Evolutionary conservation across 352 stramenopile species (phyloP), one percentile per base, ranked within the genome.

Genomic region (Lagenidium sp.): DNA sequence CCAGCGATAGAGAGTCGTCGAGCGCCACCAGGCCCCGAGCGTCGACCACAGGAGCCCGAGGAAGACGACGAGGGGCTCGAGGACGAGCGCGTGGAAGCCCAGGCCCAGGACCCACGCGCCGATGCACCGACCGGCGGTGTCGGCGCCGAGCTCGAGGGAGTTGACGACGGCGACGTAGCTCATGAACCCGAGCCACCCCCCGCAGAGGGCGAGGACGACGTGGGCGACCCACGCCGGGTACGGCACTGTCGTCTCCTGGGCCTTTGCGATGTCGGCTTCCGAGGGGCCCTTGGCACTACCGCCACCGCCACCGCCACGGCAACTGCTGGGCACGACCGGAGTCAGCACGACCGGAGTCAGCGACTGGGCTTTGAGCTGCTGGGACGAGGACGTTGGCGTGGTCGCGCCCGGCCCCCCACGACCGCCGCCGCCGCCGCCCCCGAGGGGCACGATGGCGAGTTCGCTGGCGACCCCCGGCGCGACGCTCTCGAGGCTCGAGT

Each of bases 161-260:
- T 68, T 66, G 11, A 63, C 24, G 18, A 78, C 48, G 6, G 82
- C 47, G 12, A 77, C 13, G 19, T 67, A 77, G 4, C 55, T 38
- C 53, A 84, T 79, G 16, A 48, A 44, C 0, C 23, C 48, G 15
- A 75, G 40, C 68, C 72, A 90, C 0, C 64, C 36, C 0, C 57
- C 34, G n/a, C 57, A 75, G 0, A 76, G 25, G 1, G 41, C 39
- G 34, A 82, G 85, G 4, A 78, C 50, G 0, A 82, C 59, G 24
- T 76, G 65, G 16, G 72, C 57, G n/a, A 90, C 62, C 29, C 69
- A 86, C 38, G 69, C 60, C 6, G 78, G 78, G 41, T 86, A 87
- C 22, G 72, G 78, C 3, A 90, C 71, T n/a, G n/a, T n/a, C n/a
- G n/a, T n/a, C n/a, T n/a, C n/a, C 11, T 41, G 60, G 1, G 48